Evolutionary conservation across 345 rosid species (phyloP).

Genomic region (Eucalyptus albens): DNA sequence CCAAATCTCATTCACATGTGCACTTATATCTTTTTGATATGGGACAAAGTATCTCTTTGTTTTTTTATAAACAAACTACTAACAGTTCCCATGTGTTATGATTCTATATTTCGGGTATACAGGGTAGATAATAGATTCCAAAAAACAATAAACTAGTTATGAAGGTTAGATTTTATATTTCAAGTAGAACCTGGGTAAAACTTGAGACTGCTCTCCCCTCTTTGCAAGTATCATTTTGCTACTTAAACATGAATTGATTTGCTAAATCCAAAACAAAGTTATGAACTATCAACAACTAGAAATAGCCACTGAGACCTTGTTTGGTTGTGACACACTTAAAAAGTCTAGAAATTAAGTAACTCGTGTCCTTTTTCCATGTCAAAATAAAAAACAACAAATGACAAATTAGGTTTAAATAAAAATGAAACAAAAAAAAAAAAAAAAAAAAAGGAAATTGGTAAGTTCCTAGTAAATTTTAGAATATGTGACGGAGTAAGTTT

Average conservation of each 20-base stretch:
- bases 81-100: fast-evolving
- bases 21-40: fast-evolving
- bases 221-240: not conserved
- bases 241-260: not conserved
- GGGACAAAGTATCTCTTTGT: fast-evolving
- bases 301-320: fast-evolving
- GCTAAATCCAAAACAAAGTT: fast-evolving
- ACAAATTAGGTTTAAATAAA: too few relatives aligned
- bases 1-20: fast-evolving
- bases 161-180: too few relatives aligned
- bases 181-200: too few relatives aligned
- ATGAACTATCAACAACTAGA: too few relatives aligned
- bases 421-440: too few relatives aligned
- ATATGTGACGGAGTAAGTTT: fast-evolving
- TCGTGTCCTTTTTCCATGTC: too few relatives aligned
- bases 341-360: not conserved
- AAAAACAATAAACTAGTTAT: too few relatives aligned
- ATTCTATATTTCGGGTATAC: fast-evolving
- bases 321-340: not conserved
- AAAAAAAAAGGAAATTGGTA: too few relatives aligned
- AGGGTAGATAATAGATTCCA: fast-evolving
- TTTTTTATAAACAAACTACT: too few relatives aligned
- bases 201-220: not conserved
- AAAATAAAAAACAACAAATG: not conserved
- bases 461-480: not conserved